Base-by-base conservation (phyloP, 2,329 filamentous ascomycete species). In the Sporothrix euskadiensis region DNA sequence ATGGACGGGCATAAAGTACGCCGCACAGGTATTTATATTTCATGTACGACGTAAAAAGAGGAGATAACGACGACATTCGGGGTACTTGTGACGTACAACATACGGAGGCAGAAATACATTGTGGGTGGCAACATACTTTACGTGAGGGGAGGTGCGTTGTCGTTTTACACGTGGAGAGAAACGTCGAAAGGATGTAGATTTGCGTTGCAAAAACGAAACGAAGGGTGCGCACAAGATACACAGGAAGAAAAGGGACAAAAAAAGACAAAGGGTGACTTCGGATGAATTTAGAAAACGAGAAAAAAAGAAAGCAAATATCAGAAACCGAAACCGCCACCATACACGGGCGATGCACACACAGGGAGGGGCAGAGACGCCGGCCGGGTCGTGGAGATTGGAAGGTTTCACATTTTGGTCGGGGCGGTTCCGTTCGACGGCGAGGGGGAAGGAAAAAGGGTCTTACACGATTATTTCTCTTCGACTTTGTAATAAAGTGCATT, bases 361-460 rank as follows among this genome's bases (percentile, higher is more conserved):
- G 30, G 66, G 35, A 57, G 22, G 22, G 39, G 22, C 6, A 26
- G 12, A 4, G 52, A 19, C 35, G 54, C 49, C 49, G 69, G 22
- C 54, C 39, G 22, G 69, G 7, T 47, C 54, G 54, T 71, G 54
- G 69, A 61, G 39, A 71, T 61, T 71, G 39, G n/a, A 30, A 59
- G 49, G 69, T 71, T 54, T 71, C 69, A 71, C 35, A 41, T 32
- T 54, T 26, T 66, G 39, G 39, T 19, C 39, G 22, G 66, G 26
- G 66, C 44, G 65, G 65, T 4, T 35, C 65, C 39, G 65, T 49
- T 68, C 22, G 30, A 26, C 26, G 26, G 26, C n/a, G 16, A 12
- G 44, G 19, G 1, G 12, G 8, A 14, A 4, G 65, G 22, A 14
- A 12, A 19, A 56, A 9, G 9, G 22, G 14, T 14, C 44, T 49